Percentiles rank a stretch among this genome's conserved stretches.
Evolutionary conservation across 2,329 filamentous ascomycete species (phyloP).

Genomic region (Zasmidium cellare): DNA sequence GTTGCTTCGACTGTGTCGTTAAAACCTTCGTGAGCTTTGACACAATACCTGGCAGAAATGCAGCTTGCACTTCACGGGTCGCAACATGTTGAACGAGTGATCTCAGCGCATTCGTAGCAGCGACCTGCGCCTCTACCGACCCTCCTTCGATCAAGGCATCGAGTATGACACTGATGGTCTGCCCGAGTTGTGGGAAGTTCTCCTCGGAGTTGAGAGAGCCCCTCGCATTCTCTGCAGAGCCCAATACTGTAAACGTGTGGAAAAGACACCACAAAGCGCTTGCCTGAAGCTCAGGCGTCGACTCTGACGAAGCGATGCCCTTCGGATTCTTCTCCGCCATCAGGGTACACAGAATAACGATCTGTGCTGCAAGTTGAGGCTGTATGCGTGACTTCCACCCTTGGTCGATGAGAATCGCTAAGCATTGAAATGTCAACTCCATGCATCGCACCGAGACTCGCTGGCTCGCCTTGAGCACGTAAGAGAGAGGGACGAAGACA

Average conservation of each 20-base stretch:
- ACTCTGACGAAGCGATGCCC: conserved; percentile 50
- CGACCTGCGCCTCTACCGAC: conserved; percentile 68
- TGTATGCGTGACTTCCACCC: conserved; percentile 78
- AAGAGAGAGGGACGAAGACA: conserved; percentile 87
- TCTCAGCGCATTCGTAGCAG: conserved; percentile 66
- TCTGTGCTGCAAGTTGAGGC: conserved; percentile 73
- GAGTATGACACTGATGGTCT: conserved; percentile 77
- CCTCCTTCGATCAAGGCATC: conserved; percentile 67
- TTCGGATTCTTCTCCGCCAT: conserved; percentile 72
- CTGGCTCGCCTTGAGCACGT: conserved; percentile 76
- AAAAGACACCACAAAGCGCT: conserved; percentile 70
- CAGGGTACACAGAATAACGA: conserved; percentile 81
- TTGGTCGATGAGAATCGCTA: conserved; percentile 70
- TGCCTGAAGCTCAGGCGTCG: conserved; percentile 72
- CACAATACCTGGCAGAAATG: conserved; percentile 83
- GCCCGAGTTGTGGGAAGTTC: conserved; percentile 75
- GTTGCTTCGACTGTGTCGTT: conserved; percentile 64
- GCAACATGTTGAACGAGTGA: conserved; percentile 64
- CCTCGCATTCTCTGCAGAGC: conserved; percentile 45
- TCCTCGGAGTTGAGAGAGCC: conserved; percentile 54
- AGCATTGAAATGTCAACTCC: conserved; percentile 74
- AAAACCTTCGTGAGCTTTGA: conserved; percentile 77
- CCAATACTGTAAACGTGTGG: conserved; percentile 62
- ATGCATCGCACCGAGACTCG: conserved; percentile 69
- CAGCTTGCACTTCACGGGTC: conserved; percentile 74